These are phyloP conservation scores for Myrica gale DNA, from an alignment of 306 rosid species.

Conservation along the genomic window DNA sequence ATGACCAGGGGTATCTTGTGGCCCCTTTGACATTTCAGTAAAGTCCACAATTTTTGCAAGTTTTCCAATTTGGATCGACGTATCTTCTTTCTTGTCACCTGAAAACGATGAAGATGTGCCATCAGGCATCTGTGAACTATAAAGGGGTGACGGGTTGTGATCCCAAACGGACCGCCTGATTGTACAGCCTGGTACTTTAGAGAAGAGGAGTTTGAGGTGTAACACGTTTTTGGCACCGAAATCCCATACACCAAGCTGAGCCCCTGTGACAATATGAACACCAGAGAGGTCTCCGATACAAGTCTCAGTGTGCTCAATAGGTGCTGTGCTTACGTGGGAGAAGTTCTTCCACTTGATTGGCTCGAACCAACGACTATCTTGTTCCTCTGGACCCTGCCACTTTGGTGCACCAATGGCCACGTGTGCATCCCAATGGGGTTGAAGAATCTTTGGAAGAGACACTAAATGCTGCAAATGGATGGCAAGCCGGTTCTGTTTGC, in stretches of 20 bases:
- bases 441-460: constrained; percentile 59
- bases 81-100: constrained; percentile 60
- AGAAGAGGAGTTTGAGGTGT: constrained; percentile 88
- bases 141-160: constrained; percentile 62
- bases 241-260: constrained; percentile 98
- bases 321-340: constrained; percentile 99
- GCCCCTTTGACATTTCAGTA: constrained; percentile 95
- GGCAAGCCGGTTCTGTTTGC: constrained; percentile 82
- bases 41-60: constrained; percentile 77
- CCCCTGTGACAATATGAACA: constrained; percentile 93
- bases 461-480: constrained; percentile 91
- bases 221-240: constrained; percentile 89
- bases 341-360: constrained; percentile 99
- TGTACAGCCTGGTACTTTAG: constrained; percentile 87
- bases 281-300: constrained; percentile 95
- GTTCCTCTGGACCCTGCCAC: constrained; percentile 99
- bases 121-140: constrained; percentile 46
- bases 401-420: constrained; percentile 94
- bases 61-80: constrained; percentile 62
- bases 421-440: neutral
- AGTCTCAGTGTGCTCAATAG: constrained; percentile 49
- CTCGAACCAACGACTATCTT: constrained; percentile 99
- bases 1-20: constrained; percentile 96
- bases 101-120: constrained; percentile 70
- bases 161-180: constrained; percentile 95